Percentiles rank a stretch among this genome's conserved stretches.
Conservation (phyloP, 108 stramenopile species). For the Nitzschia sp. region DNA sequence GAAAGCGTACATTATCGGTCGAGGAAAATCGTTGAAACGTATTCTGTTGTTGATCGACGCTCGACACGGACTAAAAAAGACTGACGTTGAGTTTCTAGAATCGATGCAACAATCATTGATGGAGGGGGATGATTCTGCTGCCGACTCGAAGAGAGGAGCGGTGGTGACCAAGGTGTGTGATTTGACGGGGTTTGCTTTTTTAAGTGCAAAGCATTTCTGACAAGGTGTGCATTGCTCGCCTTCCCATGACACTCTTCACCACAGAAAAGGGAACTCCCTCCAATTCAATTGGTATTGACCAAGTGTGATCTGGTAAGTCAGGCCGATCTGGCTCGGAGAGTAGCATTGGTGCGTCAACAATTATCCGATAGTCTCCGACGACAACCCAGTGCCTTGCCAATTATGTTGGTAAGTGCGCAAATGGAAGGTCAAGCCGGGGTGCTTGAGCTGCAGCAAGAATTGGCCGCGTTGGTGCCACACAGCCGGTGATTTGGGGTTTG, state of each 20-base stretch:
- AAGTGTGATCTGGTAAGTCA: conserved; percentile 85
- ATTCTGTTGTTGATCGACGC: conserved; percentile 79
- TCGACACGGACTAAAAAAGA: conserved; percentile 78
- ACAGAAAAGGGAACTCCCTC: conserved; percentile 58
- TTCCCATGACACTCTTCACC: too few relatives aligned
- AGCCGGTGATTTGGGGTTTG: too few relatives aligned
- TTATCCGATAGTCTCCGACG: conserved; percentile 69
- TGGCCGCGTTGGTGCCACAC: conserved; percentile 48
- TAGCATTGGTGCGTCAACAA: conserved; percentile 60
- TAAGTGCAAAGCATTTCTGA: too few relatives aligned
- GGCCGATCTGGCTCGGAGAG: conserved; percentile 71
- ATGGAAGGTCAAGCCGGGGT: conserved; percentile 64
- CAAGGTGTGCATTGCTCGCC: too few relatives aligned
- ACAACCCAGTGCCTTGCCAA: conserved; percentile 69
- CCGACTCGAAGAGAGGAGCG: background rate
- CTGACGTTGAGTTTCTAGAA: conserved; percentile 71
- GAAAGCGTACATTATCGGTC: conserved; percentile 60
- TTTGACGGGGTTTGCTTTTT: too few relatives aligned
- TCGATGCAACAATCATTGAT: conserved; percentile 39
- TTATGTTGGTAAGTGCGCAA: conserved; percentile 80
- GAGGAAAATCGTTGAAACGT: conserved; percentile 66
- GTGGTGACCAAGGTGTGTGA: too few relatives aligned
- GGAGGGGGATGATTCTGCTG: background rate
- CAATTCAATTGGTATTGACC: conserved; percentile 83
- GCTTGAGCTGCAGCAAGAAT: conserved; percentile 74